These are phyloP conservation scores for Hanseniaspora meyeri DNA, from an alignment of 805 yeast species.

Conservation along the genomic window DNA sequence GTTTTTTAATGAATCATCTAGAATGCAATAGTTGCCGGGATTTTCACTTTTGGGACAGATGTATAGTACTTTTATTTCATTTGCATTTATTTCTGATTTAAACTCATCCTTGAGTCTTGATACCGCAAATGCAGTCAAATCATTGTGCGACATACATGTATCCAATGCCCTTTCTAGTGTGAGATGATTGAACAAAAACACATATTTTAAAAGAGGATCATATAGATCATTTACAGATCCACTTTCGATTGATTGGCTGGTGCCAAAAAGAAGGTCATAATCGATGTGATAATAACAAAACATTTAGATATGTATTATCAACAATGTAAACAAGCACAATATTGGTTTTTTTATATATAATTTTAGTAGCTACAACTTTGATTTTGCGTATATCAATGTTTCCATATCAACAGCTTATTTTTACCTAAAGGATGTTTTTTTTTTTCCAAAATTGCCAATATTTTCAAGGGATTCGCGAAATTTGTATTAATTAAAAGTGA, in stretches of 20 bases:
- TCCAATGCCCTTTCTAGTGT: background rate
- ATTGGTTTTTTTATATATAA: background rate
- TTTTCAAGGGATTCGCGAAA: no score
- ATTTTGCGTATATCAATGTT: no score
- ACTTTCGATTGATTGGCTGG: background rate
- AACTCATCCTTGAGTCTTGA: background rate
- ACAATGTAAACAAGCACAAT: background rate
- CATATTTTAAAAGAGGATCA: background rate
- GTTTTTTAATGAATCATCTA: background rate
- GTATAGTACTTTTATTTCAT: background rate
- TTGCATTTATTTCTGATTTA: background rate
- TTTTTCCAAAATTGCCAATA: no score
- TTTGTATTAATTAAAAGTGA: background rate
- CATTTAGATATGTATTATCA: background rate
- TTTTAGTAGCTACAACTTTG: background rate
- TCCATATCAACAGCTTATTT: no score
- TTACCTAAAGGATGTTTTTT: no score
- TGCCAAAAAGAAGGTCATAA: background rate
- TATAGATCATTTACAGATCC: background rate
- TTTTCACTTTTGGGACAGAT: background rate
- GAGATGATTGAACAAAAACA: background rate
- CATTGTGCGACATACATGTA: background rate
- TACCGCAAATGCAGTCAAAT: background rate
- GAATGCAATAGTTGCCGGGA: background rate
- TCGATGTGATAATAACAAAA: background rate